Conservation (phyloP, 768 basidiomycete species). For the Neoboletus subvelutipes region DNA sequence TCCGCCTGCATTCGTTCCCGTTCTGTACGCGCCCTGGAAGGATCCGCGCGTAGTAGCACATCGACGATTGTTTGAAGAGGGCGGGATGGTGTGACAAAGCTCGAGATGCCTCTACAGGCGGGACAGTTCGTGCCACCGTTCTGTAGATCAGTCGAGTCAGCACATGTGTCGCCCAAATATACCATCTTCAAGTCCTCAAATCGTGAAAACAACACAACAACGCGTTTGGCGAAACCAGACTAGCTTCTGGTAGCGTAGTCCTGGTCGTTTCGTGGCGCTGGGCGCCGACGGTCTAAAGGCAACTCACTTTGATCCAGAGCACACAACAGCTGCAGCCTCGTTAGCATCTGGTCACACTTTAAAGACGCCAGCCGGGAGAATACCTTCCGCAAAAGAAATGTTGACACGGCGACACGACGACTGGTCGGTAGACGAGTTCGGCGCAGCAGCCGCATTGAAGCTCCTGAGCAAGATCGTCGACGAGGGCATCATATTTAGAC, state of each 20-base stretch:
- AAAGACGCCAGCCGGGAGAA: slow-evolving; percentile 9
- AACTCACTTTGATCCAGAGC: slow-evolving; percentile 81
- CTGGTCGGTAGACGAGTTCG: slow-evolving; percentile 77
- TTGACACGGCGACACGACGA: slow-evolving; percentile 80
- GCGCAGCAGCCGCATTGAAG: slow-evolving; percentile 86
- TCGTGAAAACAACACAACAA: neutral
- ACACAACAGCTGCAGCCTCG: slow-evolving; percentile 60
- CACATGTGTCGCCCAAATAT: neutral
- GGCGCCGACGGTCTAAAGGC: neutral
- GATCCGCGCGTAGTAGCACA: slow-evolving; percentile 65
- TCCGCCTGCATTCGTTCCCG: slow-evolving; percentile 81
- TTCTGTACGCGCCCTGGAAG: slow-evolving; percentile 63
- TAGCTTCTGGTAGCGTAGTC: neutral
- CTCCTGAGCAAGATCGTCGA: slow-evolving; percentile 67
- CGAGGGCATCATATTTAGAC: slow-evolving; percentile 37
- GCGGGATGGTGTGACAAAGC: slow-evolving; percentile 68
- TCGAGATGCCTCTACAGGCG: slow-evolving; percentile 71
- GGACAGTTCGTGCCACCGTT: slow-evolving; percentile 87
- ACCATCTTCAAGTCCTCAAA: neutral
- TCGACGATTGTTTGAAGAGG: slow-evolving; percentile 73
- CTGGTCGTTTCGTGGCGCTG: slow-evolving; percentile 4
- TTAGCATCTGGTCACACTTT: slow-evolving; percentile 42
- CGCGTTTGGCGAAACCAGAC: neutral
- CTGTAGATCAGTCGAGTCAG: slow-evolving; percentile 38
- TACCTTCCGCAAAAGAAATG: slow-evolving; percentile 93